A percentile compares a stretch with the other conserved stretches of the same genome.
phyloP scores from a whole-genome alignment of 345 rosid genomes.

The Conringia planisiliqua region DNA sequence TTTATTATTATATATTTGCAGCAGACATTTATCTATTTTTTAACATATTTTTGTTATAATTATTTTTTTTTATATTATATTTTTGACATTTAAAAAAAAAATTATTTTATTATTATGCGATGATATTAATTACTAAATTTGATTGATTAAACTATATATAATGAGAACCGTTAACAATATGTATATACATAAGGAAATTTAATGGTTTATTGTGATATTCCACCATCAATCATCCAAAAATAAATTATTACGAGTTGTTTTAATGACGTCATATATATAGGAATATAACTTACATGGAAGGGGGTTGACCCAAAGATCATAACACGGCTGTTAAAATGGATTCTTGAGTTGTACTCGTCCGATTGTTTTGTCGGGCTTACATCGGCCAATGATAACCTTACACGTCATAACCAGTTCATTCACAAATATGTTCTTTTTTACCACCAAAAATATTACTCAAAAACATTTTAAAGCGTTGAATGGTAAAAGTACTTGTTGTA shows the following conservation, averaged over 20 bases:
- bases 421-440: not conserved
- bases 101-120: too few species aligned
- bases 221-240: too few species aligned
- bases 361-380: conserved; percentile 25
- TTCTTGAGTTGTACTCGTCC: not conserved
- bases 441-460: not conserved
- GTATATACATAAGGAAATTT: too few species aligned
- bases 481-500: not conserved
- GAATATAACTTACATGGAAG: not conserved
- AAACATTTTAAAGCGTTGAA: not conserved
- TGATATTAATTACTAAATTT: too few species aligned
- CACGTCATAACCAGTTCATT: not conserved
- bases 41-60: too few species aligned
- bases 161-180: too few species aligned
- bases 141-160: too few species aligned
- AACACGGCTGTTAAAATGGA: conserved; percentile 9
- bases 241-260: not conserved
- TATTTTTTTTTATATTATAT: too few species aligned
- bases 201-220: too few species aligned
- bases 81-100: too few species aligned
- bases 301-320: conserved; percentile 10
- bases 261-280: conserved; percentile 15
- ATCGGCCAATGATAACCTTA: conserved; percentile 4
- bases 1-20: too few species aligned
- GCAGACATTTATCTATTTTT: too few species aligned